phyloP scores from a whole-genome alignment of 2,329 filamentous ascomycete genomes.

The Cordyceps fumosorosea region DNA sequence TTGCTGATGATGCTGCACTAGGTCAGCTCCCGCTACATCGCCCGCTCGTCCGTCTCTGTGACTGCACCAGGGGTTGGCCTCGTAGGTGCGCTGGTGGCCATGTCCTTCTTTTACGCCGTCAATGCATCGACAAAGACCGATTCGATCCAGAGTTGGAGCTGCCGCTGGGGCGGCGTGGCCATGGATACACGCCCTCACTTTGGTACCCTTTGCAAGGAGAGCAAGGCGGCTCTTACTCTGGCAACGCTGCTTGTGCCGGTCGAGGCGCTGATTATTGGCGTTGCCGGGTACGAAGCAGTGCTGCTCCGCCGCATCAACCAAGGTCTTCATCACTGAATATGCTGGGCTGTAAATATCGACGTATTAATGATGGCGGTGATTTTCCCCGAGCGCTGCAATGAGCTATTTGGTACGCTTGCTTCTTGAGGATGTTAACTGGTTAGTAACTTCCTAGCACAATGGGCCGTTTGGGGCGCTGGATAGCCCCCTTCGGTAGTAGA shows the following conservation, averaged over 20 bases:
- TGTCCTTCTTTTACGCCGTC: conserved; percentile 51
- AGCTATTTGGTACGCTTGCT: not conserved
- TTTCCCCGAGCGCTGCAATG: no score
- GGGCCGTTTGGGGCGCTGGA: not conserved
- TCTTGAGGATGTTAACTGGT: not conserved
- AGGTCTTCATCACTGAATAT: not conserved
- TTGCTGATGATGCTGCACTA: conserved; percentile 5
- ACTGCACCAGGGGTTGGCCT: conserved; percentile 25
- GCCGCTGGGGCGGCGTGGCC: conserved; percentile 49
- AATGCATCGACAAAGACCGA: conserved; percentile 46
- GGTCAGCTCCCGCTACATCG: conserved; percentile 15
- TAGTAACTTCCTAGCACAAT: not conserved
- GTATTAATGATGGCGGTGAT: no score
- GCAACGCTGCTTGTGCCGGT: conserved; percentile 51
- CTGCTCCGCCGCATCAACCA: conserved; percentile 29
- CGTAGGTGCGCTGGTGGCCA: conserved; percentile 41
- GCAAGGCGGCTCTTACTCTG: conserved; percentile 46
- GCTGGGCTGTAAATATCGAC: not conserved
- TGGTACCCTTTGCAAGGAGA: conserved; percentile 49
- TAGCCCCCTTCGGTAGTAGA: not conserved
- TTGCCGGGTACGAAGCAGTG: conserved; percentile 39
- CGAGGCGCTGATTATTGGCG: conserved; percentile 41
- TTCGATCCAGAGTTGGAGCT: conserved; percentile 56
- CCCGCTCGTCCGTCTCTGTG: conserved; percentile 19
- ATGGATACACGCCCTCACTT: conserved; percentile 50